Conservation (phyloP, 352 stramenopile species). For the Phytophthora citricola region DNA sequence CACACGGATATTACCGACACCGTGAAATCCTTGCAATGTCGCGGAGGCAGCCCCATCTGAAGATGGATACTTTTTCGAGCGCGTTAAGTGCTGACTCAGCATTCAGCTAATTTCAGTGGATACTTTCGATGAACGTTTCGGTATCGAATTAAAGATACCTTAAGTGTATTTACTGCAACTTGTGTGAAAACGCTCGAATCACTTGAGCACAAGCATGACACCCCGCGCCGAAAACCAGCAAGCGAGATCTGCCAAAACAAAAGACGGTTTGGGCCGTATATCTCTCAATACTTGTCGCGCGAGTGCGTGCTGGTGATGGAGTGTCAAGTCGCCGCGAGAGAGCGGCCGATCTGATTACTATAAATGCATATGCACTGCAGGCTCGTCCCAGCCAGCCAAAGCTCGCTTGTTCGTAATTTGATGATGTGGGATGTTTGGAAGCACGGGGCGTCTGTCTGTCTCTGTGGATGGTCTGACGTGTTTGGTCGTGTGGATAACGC, state of each 20-base stretch:
- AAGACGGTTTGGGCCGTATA: slow-evolving; percentile 30
- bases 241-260: slow-evolving; percentile 12
- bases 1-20: slow-evolving; percentile 7
- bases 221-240: background rate
- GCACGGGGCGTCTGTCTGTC: slow-evolving; percentile 26
- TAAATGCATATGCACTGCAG: background rate
- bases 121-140: slow-evolving; percentile 22
- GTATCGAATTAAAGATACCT: no score
- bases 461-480: slow-evolving; percentile 17
- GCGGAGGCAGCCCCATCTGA: slow-evolving; percentile 13
- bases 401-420: slow-evolving; percentile 4
- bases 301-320: slow-evolving; percentile 21
- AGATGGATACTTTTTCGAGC: slow-evolving; percentile 25
- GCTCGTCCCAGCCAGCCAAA: slow-evolving; percentile 25
- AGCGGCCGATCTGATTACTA: slow-evolving; percentile 26
- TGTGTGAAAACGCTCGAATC: slow-evolving; percentile 1
- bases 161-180: background rate
- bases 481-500: slow-evolving; percentile 12
- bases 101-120: slow-evolving; percentile 25
- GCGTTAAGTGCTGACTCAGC: slow-evolving; percentile 15
- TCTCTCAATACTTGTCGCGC: slow-evolving; percentile 37
- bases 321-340: slow-evolving; percentile 24
- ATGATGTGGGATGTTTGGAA: slow-evolving; percentile 16
- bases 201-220: background rate
- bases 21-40: slow-evolving; percentile 4